Conservation (phyloP, 73 alveolate species). For the Paramecium pentaurelia region DNA sequence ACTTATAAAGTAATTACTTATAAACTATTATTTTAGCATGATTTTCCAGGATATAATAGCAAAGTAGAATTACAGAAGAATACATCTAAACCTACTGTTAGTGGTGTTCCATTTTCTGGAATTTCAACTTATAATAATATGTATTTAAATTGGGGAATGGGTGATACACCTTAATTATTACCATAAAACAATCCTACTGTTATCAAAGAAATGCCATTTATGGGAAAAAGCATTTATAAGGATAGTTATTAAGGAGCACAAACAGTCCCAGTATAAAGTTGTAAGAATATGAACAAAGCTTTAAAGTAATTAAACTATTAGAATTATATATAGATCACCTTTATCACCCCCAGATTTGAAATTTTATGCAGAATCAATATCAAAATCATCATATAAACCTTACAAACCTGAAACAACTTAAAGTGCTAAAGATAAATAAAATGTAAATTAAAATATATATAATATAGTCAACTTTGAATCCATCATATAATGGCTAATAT, state of each 20-base stretch:
- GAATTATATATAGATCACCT: neutral
- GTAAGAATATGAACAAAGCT: neutral
- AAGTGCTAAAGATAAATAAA: neutral
- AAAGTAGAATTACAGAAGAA: neutral
- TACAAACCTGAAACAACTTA: neutral
- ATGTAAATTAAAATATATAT: neutral
- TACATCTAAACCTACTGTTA: neutral
- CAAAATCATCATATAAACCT: slow-evolving; percentile 46
- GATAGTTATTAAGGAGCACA: slow-evolving; percentile 6
- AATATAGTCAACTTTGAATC: neutral
- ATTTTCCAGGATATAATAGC: slow-evolving; percentile 28
- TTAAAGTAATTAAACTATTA: neutral
- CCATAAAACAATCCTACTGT: slow-evolving; percentile 43
- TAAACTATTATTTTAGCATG: neutral
- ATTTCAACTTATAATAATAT: slow-evolving; percentile 31
- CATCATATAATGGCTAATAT: neutral
- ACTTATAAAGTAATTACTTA: neutral
- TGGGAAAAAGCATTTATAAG: slow-evolving; percentile 31
- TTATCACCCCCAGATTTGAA: slow-evolving; percentile 35
- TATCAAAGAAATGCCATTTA: slow-evolving; percentile 38
- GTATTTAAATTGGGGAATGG: slow-evolving; percentile 51
- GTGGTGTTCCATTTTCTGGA: slow-evolving; percentile 49
- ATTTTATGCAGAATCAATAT: slow-evolving; percentile 27
- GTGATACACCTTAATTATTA: slow-evolving; percentile 14
- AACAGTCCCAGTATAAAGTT: neutral